Conservation (phyloP, 768 basidiomycete genomes). For the Phylloporus sp. region DNA sequence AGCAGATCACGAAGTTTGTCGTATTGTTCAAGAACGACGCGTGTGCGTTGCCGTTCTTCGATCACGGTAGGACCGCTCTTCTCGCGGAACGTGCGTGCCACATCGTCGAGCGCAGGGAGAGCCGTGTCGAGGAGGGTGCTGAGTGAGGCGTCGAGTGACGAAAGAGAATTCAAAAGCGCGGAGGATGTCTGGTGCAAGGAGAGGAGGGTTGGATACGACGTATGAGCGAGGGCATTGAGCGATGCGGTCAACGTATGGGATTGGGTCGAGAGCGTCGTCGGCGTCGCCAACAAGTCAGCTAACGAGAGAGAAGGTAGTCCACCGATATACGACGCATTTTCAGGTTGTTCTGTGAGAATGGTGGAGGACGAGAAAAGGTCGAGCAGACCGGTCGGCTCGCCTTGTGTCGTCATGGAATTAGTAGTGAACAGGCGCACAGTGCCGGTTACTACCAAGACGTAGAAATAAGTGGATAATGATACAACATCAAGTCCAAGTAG, state of each 20-base stretch:
- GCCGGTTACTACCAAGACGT: background rate
- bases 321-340: slow-evolving; percentile 51
- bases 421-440: background rate
- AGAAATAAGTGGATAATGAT: background rate
- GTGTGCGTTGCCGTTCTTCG: slow-evolving; percentile 67
- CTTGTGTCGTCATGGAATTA: slow-evolving; percentile 18
- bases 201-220: slow-evolving; percentile 89
- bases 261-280: slow-evolving; percentile 74
- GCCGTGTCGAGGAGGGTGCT: slow-evolving; percentile 58
- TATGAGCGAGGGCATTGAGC: slow-evolving; percentile 83
- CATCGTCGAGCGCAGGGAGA: slow-evolving; percentile 74
- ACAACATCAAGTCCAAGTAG: background rate
- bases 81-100: slow-evolving; percentile 66
- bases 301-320: slow-evolving; percentile 66
- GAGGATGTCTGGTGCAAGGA: slow-evolving; percentile 80
- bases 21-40: slow-evolving; percentile 88
- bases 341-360: slow-evolving; percentile 12
- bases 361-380: slow-evolving; percentile 25
- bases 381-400: slow-evolving; percentile 22
- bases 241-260: slow-evolving; percentile 85
- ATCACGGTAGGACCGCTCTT: slow-evolving; percentile 69
- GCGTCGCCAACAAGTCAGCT: slow-evolving; percentile 66
- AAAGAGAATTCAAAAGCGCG: slow-evolving; percentile 67
- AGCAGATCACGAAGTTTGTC: slow-evolving; percentile 91
- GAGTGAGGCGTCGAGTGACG: slow-evolving; percentile 72